Evolutionary conservation across 768 basidiomycete species (phyloP).

Genomic region (Boletus subcaerulescens): DNA sequence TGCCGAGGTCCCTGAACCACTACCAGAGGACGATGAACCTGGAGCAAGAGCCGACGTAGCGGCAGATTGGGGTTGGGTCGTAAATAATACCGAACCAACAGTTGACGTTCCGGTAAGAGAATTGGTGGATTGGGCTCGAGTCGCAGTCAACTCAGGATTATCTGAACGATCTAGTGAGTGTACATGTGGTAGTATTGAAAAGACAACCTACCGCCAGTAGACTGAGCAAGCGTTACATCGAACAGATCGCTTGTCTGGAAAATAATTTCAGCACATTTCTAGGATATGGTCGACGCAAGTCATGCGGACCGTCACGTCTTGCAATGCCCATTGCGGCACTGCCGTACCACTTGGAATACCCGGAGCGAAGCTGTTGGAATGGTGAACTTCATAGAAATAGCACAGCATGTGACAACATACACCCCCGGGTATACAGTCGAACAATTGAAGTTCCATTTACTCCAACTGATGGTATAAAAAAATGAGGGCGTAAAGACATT

Average conservation of each 20-base stretch:
- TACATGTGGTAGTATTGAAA: too few species aligned
- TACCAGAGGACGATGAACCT: not conserved
- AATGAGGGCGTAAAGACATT: not conserved
- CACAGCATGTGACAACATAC: conserved; percentile 8
- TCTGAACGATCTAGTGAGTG: too few species aligned
- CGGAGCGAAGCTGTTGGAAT: conserved; percentile 38
- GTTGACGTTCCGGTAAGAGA: too few species aligned
- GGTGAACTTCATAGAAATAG: not conserved
- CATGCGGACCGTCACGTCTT: conserved; percentile 47
- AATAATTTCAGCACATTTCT: conserved; percentile 2
- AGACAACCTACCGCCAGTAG: too few species aligned
- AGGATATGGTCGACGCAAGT: not conserved
- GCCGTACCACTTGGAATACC: conserved; percentile 45
- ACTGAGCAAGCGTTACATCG: too few species aligned
- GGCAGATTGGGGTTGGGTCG: too few species aligned
- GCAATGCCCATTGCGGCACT: conserved; percentile 62
- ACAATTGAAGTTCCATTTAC: conserved; percentile 48
- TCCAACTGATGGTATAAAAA: conserved; percentile 40
- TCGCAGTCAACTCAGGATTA: too few species aligned
- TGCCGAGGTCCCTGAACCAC: not conserved
- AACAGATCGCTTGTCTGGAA: conserved; percentile 18
- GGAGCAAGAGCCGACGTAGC: not conserved
- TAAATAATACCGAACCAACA: too few species aligned
- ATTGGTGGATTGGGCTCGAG: too few species aligned
- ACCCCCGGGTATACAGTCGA: conserved; percentile 31